These are phyloP conservation scores for Thraustochytrium striatum DNA, from an alignment of 352 stramenopile species.

Conservation along the genomic window DNA sequence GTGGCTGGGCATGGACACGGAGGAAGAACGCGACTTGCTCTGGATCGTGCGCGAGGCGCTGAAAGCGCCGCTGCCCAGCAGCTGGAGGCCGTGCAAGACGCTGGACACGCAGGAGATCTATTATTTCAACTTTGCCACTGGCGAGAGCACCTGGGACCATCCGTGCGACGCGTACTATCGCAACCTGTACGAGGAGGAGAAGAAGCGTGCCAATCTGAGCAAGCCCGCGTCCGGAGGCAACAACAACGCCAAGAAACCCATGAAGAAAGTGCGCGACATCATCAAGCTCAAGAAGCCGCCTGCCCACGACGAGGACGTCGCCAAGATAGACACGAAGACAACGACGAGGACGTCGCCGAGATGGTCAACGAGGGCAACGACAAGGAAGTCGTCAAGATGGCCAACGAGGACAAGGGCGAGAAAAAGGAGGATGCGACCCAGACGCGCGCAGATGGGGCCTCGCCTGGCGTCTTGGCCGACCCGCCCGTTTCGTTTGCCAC, in stretches of 20 bases:
- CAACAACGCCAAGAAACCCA: conserved; percentile 69
- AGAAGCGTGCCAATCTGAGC: conserved; percentile 62
- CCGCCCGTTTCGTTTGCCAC: no score
- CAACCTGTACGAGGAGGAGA: conserved; percentile 85
- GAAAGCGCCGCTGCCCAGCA: conserved; percentile 82
- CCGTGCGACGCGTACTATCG: conserved; percentile 89
- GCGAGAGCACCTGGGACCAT: conserved; percentile 88
- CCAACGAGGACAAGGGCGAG: background rate
- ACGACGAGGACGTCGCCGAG: background rate
- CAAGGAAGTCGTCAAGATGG: background rate
- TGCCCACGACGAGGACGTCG: no score
- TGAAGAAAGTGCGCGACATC: conserved; percentile 69
- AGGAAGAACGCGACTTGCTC: conserved; percentile 80
- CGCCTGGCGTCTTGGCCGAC: background rate
- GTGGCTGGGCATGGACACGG: conserved; percentile 89
- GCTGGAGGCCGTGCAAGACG: conserved; percentile 92
- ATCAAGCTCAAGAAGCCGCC: conserved; percentile 49
- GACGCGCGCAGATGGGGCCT: background rate
- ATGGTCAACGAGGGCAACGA: background rate
- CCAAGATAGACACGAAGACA: no score
- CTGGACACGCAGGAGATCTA: conserved; percentile 91
- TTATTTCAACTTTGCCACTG: conserved; percentile 88
- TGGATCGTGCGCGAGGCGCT: conserved; percentile 89
- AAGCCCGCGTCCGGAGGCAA: conserved; percentile 55
- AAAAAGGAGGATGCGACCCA: background rate